phyloP scores from a whole-genome alignment of 129 eudicot species.

The Helianthus tuberosus region DNA sequence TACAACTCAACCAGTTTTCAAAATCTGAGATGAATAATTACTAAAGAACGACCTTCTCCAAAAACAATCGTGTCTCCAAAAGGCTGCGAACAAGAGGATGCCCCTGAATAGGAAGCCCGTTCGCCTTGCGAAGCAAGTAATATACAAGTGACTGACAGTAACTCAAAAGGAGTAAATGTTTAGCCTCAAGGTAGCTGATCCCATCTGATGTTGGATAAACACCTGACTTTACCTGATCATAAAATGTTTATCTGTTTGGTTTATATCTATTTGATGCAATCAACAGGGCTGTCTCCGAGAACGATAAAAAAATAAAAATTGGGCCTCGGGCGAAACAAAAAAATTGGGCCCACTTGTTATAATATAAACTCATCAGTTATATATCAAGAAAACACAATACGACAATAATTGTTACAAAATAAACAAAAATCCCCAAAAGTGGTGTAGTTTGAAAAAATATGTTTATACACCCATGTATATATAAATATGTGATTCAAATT shows the following conservation, averaged over 20 bases:
- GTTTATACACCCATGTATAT: no score
- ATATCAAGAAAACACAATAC: no score
- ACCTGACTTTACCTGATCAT: constrained; percentile 68
- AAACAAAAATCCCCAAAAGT: no score
- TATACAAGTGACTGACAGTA: constrained; percentile 93
- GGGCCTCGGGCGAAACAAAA: no score
- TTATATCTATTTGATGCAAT: neutral
- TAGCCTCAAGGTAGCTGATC: constrained; percentile 91
- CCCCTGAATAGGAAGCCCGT: constrained; percentile 80
- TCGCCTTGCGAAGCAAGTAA: constrained; percentile 85
- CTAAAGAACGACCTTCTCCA: constrained; percentile 61
- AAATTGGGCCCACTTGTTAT: no score
- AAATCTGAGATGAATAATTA: neutral
- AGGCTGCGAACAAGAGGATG: constrained; percentile 91
- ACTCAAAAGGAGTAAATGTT: constrained; percentile 79
- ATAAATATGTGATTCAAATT: no score
- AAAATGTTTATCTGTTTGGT: neutral
- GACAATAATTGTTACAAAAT: no score
- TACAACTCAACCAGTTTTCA: constrained; percentile 8
- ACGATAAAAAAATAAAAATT: no score
- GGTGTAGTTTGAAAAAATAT: no score
- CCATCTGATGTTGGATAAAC: constrained; percentile 74
- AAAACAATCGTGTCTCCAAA: constrained; percentile 78
- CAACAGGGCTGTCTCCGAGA: no score
- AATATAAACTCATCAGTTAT: no score